Conservation (phyloP, 345 rosid species). For the Tarenaya hassleriana region DNA sequence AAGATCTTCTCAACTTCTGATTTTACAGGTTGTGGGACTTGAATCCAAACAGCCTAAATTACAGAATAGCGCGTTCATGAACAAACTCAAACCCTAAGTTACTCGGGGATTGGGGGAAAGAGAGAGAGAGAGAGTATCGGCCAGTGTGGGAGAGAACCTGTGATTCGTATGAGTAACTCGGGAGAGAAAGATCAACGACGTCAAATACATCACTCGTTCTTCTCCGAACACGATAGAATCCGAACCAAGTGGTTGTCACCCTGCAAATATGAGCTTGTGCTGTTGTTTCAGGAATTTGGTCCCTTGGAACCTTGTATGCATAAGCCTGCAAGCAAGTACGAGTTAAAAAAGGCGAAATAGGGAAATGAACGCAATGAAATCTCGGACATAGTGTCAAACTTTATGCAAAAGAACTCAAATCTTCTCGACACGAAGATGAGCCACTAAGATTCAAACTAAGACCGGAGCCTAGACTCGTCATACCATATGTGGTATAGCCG, state of each 20-base stretch:
- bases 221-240: slow-evolving; percentile 50
- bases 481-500: not conserved
- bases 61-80: not conserved
- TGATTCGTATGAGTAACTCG: slow-evolving; percentile 66
- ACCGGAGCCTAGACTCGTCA: too few relatives aligned
- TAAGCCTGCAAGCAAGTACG: slow-evolving; percentile 58
- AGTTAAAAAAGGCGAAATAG: not conserved
- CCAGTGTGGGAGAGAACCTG: slow-evolving; percentile 42
- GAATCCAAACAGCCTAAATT: slow-evolving; percentile 86
- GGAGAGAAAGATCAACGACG: slow-evolving; percentile 59
- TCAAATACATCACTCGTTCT: slow-evolving; percentile 45
- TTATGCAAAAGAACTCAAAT: slow-evolving; percentile 4
- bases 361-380: not conserved
- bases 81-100: slow-evolving; percentile 7
- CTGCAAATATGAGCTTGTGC: slow-evolving; percentile 66
- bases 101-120: too few relatives aligned
- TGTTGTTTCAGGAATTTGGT: slow-evolving; percentile 47
- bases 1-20: slow-evolving; percentile 36
- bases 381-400: slow-evolving; percentile 8
- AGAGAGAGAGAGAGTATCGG: not conserved
- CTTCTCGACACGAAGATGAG: too few relatives aligned
- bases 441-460: slow-evolving; percentile 9
- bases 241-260: slow-evolving; percentile 86
- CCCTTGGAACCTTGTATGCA: slow-evolving; percentile 35
- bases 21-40: slow-evolving; percentile 56